Evolutionary conservation across 495 filamentous ascomycete genomes (phyloP), one percentile per base, ranked within the genome.

Genomic region (Penicillium steckii): DNA sequence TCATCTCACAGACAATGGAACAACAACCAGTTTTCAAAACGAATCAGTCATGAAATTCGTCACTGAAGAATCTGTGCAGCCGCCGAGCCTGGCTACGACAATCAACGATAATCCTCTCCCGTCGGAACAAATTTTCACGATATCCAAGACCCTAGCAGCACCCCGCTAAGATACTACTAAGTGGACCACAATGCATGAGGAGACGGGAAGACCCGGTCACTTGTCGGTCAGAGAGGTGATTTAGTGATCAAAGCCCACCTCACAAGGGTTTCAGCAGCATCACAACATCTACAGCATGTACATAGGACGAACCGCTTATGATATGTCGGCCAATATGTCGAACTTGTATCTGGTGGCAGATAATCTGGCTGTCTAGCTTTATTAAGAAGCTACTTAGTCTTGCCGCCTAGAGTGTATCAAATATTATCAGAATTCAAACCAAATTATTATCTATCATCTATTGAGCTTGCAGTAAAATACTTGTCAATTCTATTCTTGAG

Each of bases 1-100:
- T 88, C 50, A 87, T 91, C 30, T 81, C 85, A 0, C 78, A 84
- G 52, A 89, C 84, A 0, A 85, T 88, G 84, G 85, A 90, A 60
- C 82, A 84, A 61, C 87, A 87, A 45, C 82, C 84, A 21, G 84
- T 80, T 8, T 87, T 88, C 65, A 72, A 61, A 60, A 48, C 55
- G 18, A 65, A 64, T 19, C 68, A 71, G 56, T 77, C 58, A 65
- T 22, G 8, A 30, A 49, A 26, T 15, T 18, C 7, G 33, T 22
- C n/a, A n/a, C n/a, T n/a, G n/a, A n/a, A n/a, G n/a, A n/a, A n/a
- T n/a, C n/a, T n/a, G n/a, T n/a, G n/a, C n/a, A n/a, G n/a, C n/a
- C n/a, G n/a, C n/a, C n/a, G n/a, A n/a, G n/a, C n/a, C n/a, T n/a
- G n/a, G n/a, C n/a, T n/a, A n/a, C n/a, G n/a, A n/a, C n/a, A n/a